Evolutionary conservation across 495 filamentous ascomycete species (phyloP).

Genomic region (Penicillium samsonianum): DNA sequence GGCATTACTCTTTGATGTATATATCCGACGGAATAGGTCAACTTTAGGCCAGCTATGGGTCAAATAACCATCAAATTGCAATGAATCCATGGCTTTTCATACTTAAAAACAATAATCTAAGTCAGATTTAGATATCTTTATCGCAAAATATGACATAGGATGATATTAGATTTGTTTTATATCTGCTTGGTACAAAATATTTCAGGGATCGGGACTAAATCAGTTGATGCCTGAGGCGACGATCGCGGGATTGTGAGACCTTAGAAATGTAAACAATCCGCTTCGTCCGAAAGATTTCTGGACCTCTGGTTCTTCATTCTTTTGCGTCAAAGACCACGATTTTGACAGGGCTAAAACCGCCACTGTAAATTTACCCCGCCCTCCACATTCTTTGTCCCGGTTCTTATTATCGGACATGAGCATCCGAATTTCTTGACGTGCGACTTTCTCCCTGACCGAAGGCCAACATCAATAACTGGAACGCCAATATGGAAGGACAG

Average conservation of each 20-base stretch:
- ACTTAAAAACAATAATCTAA: neutral
- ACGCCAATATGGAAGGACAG: slow-evolving; percentile 39
- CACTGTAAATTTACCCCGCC: slow-evolving; percentile 9
- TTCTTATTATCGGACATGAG: slow-evolving; percentile 7
- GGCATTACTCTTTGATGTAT: neutral
- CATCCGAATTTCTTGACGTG: slow-evolving; percentile 12
- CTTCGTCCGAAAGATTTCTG: slow-evolving; percentile 10
- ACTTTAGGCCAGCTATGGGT: neutral
- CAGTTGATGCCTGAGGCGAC: slow-evolving; percentile 27
- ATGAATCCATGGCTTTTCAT: neutral
- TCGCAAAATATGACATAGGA: neutral
- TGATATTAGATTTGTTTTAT: neutral
- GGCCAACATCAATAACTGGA: slow-evolving; percentile 1
- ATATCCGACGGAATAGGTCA: neutral
- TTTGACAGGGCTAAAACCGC: slow-evolving; percentile 5
- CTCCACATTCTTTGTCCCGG: slow-evolving; percentile 15
- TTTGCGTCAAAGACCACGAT: neutral
- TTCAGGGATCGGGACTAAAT: neutral
- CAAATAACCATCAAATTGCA: neutral
- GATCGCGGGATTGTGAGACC: slow-evolving; percentile 19
- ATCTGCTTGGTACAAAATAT: neutral
- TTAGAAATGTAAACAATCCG: slow-evolving; percentile 30
- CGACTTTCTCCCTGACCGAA: slow-evolving; percentile 7
- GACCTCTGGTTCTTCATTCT: neutral
- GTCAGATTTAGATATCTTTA: neutral